Percentiles rank a stretch among this genome's conserved stretches.
These are phyloP conservation scores for Conidiobolus incongruus DNA, from an alignment of 371 early-diverging fungal species.

Conservation along the genomic window DNA sequence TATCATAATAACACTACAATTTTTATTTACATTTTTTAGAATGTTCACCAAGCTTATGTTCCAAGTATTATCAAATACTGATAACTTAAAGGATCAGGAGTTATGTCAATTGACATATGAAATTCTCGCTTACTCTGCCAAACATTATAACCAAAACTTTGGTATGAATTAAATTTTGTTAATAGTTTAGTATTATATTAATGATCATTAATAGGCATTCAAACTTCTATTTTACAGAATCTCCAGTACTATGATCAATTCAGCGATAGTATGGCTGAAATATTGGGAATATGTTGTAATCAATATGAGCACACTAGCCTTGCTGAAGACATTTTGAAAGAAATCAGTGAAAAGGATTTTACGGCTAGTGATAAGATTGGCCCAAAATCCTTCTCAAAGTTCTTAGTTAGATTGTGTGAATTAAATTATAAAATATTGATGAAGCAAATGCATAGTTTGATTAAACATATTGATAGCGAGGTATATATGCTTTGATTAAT, in stretches of 20 bases:
- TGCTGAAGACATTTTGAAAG: conserved; percentile 49
- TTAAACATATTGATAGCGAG: conserved; percentile 68
- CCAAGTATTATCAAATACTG: background rate
- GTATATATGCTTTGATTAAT: conserved; percentile 18
- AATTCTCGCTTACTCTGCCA: conserved; percentile 24
- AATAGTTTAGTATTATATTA: conserved; percentile 1
- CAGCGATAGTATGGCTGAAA: conserved; percentile 75
- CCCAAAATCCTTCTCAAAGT: conserved; percentile 60
- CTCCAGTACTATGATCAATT: conserved; percentile 83
- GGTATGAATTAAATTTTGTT: conserved; percentile 15
- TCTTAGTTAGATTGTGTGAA: conserved; percentile 64
- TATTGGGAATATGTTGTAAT: conserved; percentile 36
- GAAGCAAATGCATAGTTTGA: conserved; percentile 64
- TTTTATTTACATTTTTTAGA: background rate
- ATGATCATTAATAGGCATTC: conserved; percentile 21
- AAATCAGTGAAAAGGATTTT: conserved; percentile 17
- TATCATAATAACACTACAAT: background rate
- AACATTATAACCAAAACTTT: conserved; percentile 45
- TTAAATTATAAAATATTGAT: conserved; percentile 50
- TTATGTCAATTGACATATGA: conserved; percentile 7
- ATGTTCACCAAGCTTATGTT: background rate
- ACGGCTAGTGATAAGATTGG: conserved; percentile 39
- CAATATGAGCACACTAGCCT: conserved; percentile 44
- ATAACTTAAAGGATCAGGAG: conserved; percentile 1
- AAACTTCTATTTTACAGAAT: conserved; percentile 65